Percentiles rank a stretch among this genome's conserved stretches.
These are phyloP conservation scores for Margaritispora aquatica DNA, from an alignment of 495 filamentous ascomycete species.

Conservation along the genomic window DNA sequence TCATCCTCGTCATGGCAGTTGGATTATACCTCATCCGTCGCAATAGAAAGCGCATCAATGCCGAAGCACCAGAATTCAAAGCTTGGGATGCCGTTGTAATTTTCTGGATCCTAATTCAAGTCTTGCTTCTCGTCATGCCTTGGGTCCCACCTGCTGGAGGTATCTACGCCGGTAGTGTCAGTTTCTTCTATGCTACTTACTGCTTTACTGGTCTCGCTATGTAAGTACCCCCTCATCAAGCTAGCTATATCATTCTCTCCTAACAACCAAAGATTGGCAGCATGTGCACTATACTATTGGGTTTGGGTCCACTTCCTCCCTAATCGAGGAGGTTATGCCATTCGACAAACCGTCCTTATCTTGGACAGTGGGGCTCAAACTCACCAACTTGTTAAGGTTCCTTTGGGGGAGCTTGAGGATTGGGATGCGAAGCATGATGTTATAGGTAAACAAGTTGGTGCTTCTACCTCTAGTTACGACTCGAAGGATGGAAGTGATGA, in stretches of 20 bases:
- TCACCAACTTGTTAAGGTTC: constrained; percentile 51
- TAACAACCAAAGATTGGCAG: constrained; percentile 28
- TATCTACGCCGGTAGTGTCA: constrained; percentile 50
- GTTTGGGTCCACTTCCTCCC: constrained; percentile 50
- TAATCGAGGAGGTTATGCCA: constrained; percentile 39
- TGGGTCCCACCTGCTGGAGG: constrained; percentile 60
- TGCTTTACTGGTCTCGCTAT: constrained; percentile 39
- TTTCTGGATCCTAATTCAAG: constrained; percentile 47
- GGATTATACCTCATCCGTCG: constrained; percentile 49
- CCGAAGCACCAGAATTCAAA: constrained; percentile 38
- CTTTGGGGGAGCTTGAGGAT: constrained; percentile 34
- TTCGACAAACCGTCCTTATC: constrained; percentile 45
- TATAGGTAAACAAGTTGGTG: background rate
- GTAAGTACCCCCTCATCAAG: background rate
- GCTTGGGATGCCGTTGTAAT: constrained; percentile 49
- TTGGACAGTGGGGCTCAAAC: constrained; percentile 42
- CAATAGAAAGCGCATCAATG: constrained; percentile 39
- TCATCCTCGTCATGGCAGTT: constrained; percentile 44
- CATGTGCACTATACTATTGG: constrained; percentile 50
- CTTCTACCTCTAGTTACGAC: background rate
- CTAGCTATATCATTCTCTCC: background rate
- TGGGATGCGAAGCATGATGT: constrained; percentile 55
- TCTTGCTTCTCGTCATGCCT: constrained; percentile 53
- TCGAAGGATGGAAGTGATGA: background rate
- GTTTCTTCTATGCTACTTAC: constrained; percentile 64